These are phyloP conservation scores for Tetracladium maxilliforme DNA, from an alignment of 2,329 filamentous ascomycete genomes.

Conservation along the genomic window DNA sequence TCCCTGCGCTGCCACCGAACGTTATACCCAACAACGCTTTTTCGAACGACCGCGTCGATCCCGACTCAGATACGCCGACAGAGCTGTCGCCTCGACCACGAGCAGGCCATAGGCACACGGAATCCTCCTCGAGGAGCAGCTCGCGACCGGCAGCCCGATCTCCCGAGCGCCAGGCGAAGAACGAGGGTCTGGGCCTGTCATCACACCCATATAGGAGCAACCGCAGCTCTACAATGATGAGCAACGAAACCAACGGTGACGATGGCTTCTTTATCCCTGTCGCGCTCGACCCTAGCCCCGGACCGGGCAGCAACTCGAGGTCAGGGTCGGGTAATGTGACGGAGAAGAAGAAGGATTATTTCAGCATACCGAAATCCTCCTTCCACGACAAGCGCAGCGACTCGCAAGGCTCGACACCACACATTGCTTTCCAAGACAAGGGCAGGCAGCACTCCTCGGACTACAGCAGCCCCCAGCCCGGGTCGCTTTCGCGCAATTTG, in stretches of 20 bases:
- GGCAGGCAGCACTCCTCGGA: slow-evolving; percentile 50
- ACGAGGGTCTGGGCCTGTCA: slow-evolving; percentile 53
- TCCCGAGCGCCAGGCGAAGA: slow-evolving; percentile 32
- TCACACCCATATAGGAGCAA: slow-evolving; percentile 66
- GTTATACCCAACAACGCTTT: slow-evolving; percentile 49
- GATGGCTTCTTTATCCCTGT: slow-evolving; percentile 67
- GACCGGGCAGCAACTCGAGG: slow-evolving; percentile 18
- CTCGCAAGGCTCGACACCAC: slow-evolving; percentile 52
- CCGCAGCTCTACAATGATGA: slow-evolving; percentile 51
- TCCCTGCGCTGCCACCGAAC: slow-evolving; percentile 78
- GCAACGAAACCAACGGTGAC: slow-evolving; percentile 19
- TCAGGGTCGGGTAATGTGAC: too few relatives aligned
- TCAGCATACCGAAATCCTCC: slow-evolving; percentile 18
- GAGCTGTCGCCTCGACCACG: slow-evolving; percentile 54
- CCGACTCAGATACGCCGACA: slow-evolving; percentile 51
- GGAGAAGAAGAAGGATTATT: slow-evolving; percentile 44
- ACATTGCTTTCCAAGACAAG: slow-evolving; percentile 86
- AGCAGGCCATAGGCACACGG: slow-evolving; percentile 31
- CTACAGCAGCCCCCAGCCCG: too few relatives aligned
- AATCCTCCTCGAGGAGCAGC: slow-evolving; percentile 38
- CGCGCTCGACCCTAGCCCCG: slow-evolving; percentile 55
- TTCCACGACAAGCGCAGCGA: slow-evolving; percentile 21
- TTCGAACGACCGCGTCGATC: slow-evolving; percentile 37
- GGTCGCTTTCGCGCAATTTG: too few relatives aligned
- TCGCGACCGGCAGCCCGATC: slow-evolving; percentile 34